These are phyloP conservation scores for Rhododendron williamsianum DNA, from an alignment of 148 eudicot genomes.

Conservation along the genomic window DNA sequence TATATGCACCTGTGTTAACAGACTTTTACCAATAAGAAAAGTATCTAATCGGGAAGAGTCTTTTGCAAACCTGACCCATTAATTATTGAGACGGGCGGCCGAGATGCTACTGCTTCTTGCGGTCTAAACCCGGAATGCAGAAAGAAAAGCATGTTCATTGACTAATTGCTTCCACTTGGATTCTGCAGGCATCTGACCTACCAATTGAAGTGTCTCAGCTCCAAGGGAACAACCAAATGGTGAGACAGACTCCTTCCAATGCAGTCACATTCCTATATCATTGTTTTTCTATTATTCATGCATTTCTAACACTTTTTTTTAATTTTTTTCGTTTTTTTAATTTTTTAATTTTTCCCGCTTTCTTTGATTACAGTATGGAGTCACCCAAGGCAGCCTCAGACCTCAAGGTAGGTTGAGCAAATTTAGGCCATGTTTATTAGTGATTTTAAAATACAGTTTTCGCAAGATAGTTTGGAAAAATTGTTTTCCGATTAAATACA, in stretches of 20 bases:
- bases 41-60: background rate
- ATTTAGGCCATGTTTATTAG: background rate
- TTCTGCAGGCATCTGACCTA: conserved; percentile 6
- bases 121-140: background rate
- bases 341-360: too few relatives aligned
- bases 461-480: background rate
- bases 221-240: conserved; percentile 11
- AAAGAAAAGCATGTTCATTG: background rate
- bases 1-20: background rate
- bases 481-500: too few relatives aligned
- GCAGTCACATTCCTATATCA: background rate
- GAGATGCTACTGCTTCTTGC: background rate
- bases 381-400: conserved; percentile 39
- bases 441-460: background rate
- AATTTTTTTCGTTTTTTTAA: background rate
- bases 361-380: conserved; percentile 29
- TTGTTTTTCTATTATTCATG: background rate
- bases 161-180: background rate
- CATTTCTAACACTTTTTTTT: background rate
- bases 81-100: background rate
- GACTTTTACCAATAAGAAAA: too few relatives aligned
- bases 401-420: conserved; percentile 38
- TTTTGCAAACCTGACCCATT: background rate
- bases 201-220: conserved; percentile 7
- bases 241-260: background rate